These are phyloP conservation scores for Puccinia hordei DNA, from an alignment of 1,284 basidiomycete species.

Conservation along the genomic window DNA sequence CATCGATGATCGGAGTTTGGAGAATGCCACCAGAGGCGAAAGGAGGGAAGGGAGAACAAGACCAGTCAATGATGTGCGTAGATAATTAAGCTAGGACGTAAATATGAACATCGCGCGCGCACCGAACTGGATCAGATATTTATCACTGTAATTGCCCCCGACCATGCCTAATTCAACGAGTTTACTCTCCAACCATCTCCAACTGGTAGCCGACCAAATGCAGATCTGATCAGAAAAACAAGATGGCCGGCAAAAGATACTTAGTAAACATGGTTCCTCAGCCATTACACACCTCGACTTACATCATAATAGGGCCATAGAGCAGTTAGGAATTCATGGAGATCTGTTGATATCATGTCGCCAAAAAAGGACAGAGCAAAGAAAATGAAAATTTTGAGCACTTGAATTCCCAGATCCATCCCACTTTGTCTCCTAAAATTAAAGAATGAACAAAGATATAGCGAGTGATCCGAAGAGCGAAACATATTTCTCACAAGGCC, in stretches of 20 bases:
- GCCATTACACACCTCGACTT: slow-evolving; percentile 67
- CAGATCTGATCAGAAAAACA: slow-evolving; percentile 23
- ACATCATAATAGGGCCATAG: slow-evolving; percentile 58
- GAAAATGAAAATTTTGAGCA: neutral
- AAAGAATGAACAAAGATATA: neutral
- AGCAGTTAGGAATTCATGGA: slow-evolving; percentile 72
- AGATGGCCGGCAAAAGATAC: neutral
- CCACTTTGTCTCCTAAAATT: slow-evolving; percentile 1
- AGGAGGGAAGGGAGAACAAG: slow-evolving; percentile 52
- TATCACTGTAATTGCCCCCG: slow-evolving; percentile 65
- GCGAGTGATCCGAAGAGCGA: neutral
- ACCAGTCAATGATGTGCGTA: neutral
- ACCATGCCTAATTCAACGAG: slow-evolving; percentile 83
- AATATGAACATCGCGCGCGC: slow-evolving; percentile 50
- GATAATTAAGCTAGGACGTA: slow-evolving; percentile 5
- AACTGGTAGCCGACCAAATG: slow-evolving; percentile 71
- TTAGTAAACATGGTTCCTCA: slow-evolving; percentile 52
- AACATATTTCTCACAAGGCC: slow-evolving; percentile 27
- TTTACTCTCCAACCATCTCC: slow-evolving; percentile 90
- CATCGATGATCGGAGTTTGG: slow-evolving; percentile 1
- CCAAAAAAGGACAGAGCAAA: neutral
- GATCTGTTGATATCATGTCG: slow-evolving; percentile 61
- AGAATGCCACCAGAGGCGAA: slow-evolving; percentile 61
- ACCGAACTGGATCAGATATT: slow-evolving; percentile 68
- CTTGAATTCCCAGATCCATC: neutral